Percentiles rank a stretch among this genome's conserved stretches.
Evolutionary conservation across 176 grass and related monocot genomes (phyloP).

Genomic region (Eleusine indica): DNA sequence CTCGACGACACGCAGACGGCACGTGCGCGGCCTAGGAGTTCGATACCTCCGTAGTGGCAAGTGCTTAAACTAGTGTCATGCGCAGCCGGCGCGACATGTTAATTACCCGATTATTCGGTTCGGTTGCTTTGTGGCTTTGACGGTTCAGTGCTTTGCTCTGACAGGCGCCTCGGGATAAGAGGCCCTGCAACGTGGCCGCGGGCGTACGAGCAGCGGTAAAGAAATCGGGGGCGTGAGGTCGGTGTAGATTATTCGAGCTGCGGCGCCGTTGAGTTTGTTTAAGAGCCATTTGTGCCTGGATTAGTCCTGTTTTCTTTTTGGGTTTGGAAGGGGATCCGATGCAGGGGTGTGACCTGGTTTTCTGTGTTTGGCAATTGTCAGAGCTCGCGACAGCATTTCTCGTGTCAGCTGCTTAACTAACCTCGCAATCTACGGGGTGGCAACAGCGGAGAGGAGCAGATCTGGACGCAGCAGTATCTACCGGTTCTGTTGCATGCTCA

Average conservation of each 20-base stretch:
- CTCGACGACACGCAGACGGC: background rate
- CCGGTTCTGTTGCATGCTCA: background rate
- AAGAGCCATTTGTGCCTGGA: background rate
- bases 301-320: background rate
- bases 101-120: slow-evolving; percentile 36
- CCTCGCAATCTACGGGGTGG: slow-evolving; percentile 4
- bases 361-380: background rate
- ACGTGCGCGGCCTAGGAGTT: slow-evolving; percentile 42
- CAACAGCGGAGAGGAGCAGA: background rate
- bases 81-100: slow-evolving; percentile 23
- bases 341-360: slow-evolving; percentile 13
- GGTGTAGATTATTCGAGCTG: slow-evolving; percentile 32
- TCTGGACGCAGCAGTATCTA: slow-evolving; percentile 13
- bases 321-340: slow-evolving; percentile 46
- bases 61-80: slow-evolving; percentile 45
- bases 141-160: background rate
- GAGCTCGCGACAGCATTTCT: slow-evolving; percentile 40
- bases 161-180: slow-evolving; percentile 36
- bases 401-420: slow-evolving; percentile 38
- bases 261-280: background rate
- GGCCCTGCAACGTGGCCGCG: slow-evolving; percentile 33
- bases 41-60: background rate
- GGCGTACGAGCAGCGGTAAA: background rate
- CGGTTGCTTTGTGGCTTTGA: background rate
- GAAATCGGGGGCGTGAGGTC: background rate